phyloP scores from a whole-genome alignment of 805 yeast genomes.

The Wickerhamomyces bovis region DNA sequence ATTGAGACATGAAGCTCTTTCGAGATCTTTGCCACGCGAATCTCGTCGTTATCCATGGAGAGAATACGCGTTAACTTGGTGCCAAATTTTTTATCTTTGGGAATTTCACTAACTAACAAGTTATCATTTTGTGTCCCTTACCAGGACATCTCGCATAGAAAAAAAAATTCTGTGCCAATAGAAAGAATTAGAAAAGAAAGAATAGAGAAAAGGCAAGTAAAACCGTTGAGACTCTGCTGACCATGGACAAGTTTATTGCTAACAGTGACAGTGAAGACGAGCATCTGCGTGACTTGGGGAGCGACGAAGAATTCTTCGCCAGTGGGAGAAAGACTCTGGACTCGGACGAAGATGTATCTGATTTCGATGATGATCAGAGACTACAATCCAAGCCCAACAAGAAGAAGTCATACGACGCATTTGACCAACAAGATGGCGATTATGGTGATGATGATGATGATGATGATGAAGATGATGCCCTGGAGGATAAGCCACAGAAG shows the following conservation, averaged over 20 bases:
- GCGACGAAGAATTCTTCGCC: slow-evolving; percentile 22
- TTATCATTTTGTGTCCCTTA: background rate
- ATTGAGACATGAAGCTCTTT: slow-evolving; percentile 7
- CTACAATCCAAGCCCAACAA: slow-evolving; percentile 12
- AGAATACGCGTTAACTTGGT: background rate
- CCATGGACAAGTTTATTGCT: slow-evolving; percentile 19
- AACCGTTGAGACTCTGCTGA: background rate
- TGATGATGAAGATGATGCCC: slow-evolving; percentile 15
- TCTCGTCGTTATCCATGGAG: slow-evolving; percentile 28
- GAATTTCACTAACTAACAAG: background rate
- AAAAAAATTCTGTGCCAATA: background rate
- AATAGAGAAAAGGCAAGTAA: background rate
- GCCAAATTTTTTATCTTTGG: too few species aligned
- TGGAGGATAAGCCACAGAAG: slow-evolving; percentile 12
- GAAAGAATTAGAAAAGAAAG: too few species aligned
- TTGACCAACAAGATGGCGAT: slow-evolving; percentile 11
- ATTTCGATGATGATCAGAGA: slow-evolving; percentile 17
- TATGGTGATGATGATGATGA: slow-evolving; percentile 16
- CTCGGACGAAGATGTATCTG: slow-evolving; percentile 25
- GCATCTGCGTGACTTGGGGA: slow-evolving; percentile 11
- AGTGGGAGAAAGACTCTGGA: slow-evolving; percentile 3
- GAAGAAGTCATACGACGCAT: slow-evolving; percentile 15
- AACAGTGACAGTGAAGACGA: slow-evolving; percentile 12
- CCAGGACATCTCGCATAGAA: background rate
- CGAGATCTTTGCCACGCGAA: slow-evolving; percentile 25